Conservation (phyloP, 345 rosid species). For the Sonneratia caseolaris region DNA sequence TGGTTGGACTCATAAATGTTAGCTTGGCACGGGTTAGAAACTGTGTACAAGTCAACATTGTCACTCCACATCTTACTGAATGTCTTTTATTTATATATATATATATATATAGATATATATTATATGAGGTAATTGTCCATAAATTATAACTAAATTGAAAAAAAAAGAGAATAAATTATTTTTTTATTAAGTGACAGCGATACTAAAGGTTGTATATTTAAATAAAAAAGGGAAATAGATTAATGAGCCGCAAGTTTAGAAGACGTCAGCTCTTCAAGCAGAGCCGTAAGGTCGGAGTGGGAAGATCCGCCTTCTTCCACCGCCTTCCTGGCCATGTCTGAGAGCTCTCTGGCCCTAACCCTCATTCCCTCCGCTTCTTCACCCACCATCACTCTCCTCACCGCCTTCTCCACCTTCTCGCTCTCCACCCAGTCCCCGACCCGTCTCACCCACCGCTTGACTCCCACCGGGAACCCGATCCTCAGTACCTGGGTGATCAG, state of each 20-base stretch:
- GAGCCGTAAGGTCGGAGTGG: slow-evolving; percentile 5
- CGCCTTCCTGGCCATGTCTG: slow-evolving; percentile 18
- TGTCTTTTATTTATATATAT: no score
- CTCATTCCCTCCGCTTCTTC: slow-evolving; percentile 12
- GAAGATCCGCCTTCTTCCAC: slow-evolving; percentile 30
- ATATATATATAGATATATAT: no score
- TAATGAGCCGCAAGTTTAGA: background rate
- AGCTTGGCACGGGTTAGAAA: no score
- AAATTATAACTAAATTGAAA: no score
- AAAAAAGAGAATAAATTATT: no score
- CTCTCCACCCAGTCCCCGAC: slow-evolving; percentile 13
- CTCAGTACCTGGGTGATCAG: slow-evolving; percentile 18
- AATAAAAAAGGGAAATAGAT: no score
- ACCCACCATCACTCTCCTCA: slow-evolving; percentile 15
- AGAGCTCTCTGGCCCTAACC: slow-evolving; percentile 1
- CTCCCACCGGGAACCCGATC: slow-evolving; percentile 20
- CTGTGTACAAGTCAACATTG: no score
- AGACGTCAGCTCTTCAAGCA: slow-evolving; percentile 22
- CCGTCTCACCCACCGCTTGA: slow-evolving; percentile 4
- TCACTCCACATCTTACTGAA: no score
- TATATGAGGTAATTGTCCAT: no score
- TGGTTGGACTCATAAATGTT: no score
- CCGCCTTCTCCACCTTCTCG: slow-evolving; percentile 23
- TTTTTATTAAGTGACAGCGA: no score
- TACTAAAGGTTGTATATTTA: no score